These are phyloP conservation scores for Russula sp. DNA, from an alignment of 768 basidiomycete genomes.

Conservation along the genomic window DNA sequence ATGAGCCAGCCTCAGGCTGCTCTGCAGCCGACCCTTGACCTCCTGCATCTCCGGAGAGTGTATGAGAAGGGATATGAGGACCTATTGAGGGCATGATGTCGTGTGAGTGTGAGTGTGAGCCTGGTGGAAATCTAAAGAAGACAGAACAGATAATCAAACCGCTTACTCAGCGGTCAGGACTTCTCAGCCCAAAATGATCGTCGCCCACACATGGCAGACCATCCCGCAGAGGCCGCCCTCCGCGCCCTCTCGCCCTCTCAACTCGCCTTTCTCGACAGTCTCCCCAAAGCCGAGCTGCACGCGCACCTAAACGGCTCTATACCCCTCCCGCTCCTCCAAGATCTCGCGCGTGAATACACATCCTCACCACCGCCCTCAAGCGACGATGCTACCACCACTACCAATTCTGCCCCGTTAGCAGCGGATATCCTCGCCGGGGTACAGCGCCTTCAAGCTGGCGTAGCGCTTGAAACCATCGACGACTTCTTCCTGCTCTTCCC, in stretches of 20 bases:
- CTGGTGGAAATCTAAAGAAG: too few species aligned
- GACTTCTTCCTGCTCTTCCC: conserved; percentile 76
- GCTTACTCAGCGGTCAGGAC: neutral
- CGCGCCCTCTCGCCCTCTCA: conserved; percentile 46
- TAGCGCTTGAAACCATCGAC: conserved; percentile 46
- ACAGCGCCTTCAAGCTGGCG: conserved; percentile 34
- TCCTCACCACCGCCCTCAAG: neutral
- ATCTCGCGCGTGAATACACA: conserved; percentile 46
- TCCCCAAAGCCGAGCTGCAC: conserved; percentile 82
- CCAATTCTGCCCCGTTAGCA: neutral
- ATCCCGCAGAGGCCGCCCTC: conserved; percentile 44
- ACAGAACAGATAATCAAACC: too few species aligned
- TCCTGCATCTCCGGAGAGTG: neutral
- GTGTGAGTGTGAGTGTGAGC: neutral
- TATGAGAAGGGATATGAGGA: conserved; percentile 27
- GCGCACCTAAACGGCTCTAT: conserved; percentile 86
- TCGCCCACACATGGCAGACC: neutral
- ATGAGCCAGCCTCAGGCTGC: conserved; percentile 3
- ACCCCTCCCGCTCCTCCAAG: conserved; percentile 55
- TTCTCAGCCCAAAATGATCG: neutral
- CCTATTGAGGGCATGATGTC: conserved; percentile 25
- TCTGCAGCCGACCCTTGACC: neutral
- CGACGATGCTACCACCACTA: neutral
- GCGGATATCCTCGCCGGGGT: conserved; percentile 40
- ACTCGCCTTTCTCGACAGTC: conserved; percentile 48